These are phyloP conservation scores for Orbilia blumenaviensis DNA, from an alignment of 2,329 filamentous ascomycete species.

Conservation along the genomic window DNA sequence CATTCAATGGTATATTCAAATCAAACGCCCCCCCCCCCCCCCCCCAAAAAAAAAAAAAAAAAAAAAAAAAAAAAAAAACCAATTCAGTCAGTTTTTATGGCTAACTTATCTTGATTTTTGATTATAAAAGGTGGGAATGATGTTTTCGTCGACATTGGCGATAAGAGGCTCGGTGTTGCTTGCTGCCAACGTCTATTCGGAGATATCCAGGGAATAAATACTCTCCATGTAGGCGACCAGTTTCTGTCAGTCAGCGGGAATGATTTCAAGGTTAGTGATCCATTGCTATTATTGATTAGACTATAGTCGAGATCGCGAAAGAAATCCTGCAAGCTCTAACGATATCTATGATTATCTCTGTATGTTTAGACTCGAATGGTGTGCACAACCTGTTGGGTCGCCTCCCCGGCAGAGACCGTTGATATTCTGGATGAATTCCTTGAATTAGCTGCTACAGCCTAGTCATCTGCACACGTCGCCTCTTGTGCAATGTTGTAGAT, in stretches of 20 bases:
- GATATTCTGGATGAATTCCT: conserved; percentile 84
- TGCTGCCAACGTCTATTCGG: conserved; percentile 93
- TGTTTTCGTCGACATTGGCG: conserved; percentile 97
- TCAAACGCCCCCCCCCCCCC: not conserved
- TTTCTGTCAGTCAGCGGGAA: conserved; percentile 95
- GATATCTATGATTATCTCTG: not conserved
- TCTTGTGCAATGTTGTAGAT: too few species aligned
- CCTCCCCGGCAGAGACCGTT: conserved; percentile 89
- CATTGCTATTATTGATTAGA: too few species aligned
- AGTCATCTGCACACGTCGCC: not conserved
- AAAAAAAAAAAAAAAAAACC: too few species aligned
- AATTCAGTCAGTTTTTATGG: not conserved
- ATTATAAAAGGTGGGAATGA: conserved; percentile 76
- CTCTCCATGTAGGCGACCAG: conserved; percentile 94
- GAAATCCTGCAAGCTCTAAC: not conserved
- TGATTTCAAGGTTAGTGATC: conserved; percentile 79
- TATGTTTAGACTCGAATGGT: conserved; percentile 71
- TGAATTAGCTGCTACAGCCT: conserved; percentile 61
- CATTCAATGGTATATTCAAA: conserved; percentile 78
- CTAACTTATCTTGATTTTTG: not conserved
- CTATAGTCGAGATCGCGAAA: not conserved
- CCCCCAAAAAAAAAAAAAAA: too few species aligned
- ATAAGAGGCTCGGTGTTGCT: conserved; percentile 94
- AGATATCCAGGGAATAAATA: conserved; percentile 76
- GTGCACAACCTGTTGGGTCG: conserved; percentile 96